Evolutionary conservation across 345 rosid species (phyloP).

Genomic region (Diplotaxis tenuifolia): DNA sequence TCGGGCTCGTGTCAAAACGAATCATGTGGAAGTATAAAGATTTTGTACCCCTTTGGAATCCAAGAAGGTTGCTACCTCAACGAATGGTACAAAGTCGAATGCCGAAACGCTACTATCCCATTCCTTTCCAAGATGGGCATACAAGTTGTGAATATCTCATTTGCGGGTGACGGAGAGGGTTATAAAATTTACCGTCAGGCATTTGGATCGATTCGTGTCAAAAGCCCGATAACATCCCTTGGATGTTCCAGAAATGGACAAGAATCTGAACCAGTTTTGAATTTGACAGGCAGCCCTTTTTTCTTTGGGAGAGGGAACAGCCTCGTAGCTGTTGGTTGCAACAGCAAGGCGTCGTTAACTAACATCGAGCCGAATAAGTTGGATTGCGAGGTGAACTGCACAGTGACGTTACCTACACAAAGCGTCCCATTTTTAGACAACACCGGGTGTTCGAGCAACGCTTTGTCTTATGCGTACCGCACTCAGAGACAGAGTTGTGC

Average conservation of each 20-base stretch:
- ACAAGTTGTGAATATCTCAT: slow-evolving; percentile 25
- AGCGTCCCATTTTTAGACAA: slow-evolving; percentile 4
- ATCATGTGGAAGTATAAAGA: slow-evolving; percentile 38
- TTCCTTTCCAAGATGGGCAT: neutral
- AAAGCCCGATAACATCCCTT: neutral
- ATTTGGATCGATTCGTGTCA: slow-evolving; percentile 4
- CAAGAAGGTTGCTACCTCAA: too few species aligned
- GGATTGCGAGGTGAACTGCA: slow-evolving; percentile 40
- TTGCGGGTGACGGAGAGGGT: neutral
- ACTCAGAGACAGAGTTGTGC: too few species aligned
- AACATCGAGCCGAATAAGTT: neutral
- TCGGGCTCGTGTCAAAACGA: slow-evolving; percentile 9
- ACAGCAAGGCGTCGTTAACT: too few species aligned
- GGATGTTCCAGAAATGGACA: slow-evolving; percentile 19
- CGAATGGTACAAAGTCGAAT: slow-evolving; percentile 3
- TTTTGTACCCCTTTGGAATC: slow-evolving; percentile 48
- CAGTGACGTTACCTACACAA: neutral
- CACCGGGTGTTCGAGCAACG: neutral
- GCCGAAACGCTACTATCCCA: too few species aligned
- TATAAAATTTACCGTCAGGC: neutral
- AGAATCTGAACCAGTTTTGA: neutral
- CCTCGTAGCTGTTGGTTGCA: too few species aligned
- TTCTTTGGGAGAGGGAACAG: neutral
- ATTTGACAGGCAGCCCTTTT: slow-evolving; percentile 15
- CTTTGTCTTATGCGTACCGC: neutral